Percentiles rank a stretch among this genome's conserved stretches.
These are phyloP conservation scores for Nakazawaea sp. DNA, from an alignment of 805 yeast genomes.

Conservation along the genomic window DNA sequence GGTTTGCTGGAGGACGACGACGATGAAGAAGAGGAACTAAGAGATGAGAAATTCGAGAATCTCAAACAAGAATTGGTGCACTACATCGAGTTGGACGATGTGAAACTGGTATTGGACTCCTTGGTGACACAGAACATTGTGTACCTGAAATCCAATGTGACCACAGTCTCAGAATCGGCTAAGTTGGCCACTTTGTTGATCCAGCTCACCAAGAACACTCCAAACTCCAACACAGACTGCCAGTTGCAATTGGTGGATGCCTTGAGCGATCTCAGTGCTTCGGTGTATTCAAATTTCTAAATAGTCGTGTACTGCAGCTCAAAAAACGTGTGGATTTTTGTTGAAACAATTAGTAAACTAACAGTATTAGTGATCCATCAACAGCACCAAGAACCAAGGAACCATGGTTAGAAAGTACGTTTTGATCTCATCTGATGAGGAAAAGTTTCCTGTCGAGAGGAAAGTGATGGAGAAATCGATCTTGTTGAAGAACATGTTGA, in stretches of 20 bases:
- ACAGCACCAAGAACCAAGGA: too few species aligned
- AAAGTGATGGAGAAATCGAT: constrained; percentile 84
- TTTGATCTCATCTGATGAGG: constrained; percentile 75
- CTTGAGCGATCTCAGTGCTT: constrained; percentile 82
- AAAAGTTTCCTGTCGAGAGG: constrained; percentile 67
- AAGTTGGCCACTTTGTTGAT: constrained; percentile 71
- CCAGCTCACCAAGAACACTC: constrained; percentile 41
- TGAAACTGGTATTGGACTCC: constrained; percentile 24
- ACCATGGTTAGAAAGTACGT: constrained; percentile 12
- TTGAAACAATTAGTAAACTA: too few species aligned
- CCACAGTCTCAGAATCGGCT: constrained; percentile 1
- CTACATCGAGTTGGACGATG: constrained; percentile 21
- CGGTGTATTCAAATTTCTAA: constrained; percentile 77
- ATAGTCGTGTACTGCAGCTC: too few species aligned
- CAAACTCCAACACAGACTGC: constrained; percentile 32
- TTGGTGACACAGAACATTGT: constrained; percentile 21
- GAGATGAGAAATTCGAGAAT: constrained; percentile 20
- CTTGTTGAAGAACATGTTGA: constrained; percentile 79
- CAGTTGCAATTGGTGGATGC: constrained; percentile 47
- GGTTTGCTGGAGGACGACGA: constrained; percentile 9
- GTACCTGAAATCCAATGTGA: constrained; percentile 6
- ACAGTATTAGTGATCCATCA: too few species aligned
- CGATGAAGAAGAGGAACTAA: constrained; percentile 15
- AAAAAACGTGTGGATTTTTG: too few species aligned
- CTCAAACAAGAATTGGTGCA: constrained; percentile 22